Evolutionary conservation across 176 grass and related monocot genomes (phyloP).

Genomic region (Bonia amplexicaulis): DNA sequence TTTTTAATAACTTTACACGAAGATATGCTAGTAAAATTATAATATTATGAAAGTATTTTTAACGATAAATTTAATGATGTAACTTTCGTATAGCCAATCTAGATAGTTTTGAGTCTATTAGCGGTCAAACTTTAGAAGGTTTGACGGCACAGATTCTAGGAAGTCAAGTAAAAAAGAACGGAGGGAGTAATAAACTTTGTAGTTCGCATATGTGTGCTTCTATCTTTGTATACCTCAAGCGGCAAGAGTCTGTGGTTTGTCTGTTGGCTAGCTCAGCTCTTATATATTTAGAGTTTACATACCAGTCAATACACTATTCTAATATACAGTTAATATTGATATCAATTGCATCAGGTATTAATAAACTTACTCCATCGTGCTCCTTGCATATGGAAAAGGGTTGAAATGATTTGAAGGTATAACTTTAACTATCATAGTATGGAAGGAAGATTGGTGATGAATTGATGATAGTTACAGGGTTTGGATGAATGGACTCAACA

Average conservation of each 20-base stretch:
- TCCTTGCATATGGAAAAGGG: conserved; percentile 26
- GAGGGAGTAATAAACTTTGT: not conserved
- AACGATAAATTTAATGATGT: no score
- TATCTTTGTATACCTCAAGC: not conserved
- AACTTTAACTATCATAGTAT: conserved; percentile 1
- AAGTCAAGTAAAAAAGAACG: no score
- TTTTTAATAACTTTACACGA: no score
- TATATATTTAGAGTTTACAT: conserved; percentile 1
- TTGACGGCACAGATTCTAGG: no score
- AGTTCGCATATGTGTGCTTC: not conserved
- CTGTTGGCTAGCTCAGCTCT: conserved; percentile 5
- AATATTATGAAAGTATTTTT: no score
- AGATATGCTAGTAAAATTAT: no score
- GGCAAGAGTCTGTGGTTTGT: not conserved
- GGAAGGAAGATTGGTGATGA: not conserved
- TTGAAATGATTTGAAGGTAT: conserved; percentile 29
- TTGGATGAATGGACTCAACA: not conserved
- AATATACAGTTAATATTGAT: conserved; percentile 19
- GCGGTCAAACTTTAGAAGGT: no score
- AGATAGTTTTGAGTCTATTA: no score
- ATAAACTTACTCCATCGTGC: conserved; percentile 18
- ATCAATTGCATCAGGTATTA: conserved; percentile 27
- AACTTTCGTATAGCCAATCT: no score
- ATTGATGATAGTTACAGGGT: not conserved
- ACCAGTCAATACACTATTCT: not conserved